Evolutionary conservation across 805 yeast genomes (phyloP).

Genomic region (Peterozyma toletana): DNA sequence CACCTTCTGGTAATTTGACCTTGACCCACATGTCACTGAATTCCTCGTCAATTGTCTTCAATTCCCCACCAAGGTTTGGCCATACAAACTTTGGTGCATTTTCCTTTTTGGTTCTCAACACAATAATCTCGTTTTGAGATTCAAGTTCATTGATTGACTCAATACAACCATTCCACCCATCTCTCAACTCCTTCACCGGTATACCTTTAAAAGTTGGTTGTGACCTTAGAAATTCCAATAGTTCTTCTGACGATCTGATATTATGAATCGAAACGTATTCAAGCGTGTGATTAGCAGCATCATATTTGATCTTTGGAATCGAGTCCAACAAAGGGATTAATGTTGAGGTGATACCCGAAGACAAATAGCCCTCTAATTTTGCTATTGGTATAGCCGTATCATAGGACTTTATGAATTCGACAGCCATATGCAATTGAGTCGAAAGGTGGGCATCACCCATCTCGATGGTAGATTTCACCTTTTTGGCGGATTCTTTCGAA

Average conservation of each 20-base stretch:
- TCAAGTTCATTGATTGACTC: conserved; percentile 77
- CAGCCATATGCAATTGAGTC: conserved; percentile 84
- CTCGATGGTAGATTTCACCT: conserved; percentile 4
- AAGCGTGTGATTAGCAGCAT: conserved; percentile 53
- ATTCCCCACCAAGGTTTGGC: conserved; percentile 69
- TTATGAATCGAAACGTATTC: conserved; percentile 88
- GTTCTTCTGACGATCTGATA: conserved; percentile 72
- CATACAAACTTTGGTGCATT: conserved; percentile 88
- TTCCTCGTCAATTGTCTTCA: conserved; percentile 65
- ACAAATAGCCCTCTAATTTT: conserved; percentile 62
- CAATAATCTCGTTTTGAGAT: conserved; percentile 67
- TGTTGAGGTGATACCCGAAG: conserved; percentile 51
- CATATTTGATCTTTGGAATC: conserved; percentile 70
- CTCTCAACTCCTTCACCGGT: conserved; percentile 67
- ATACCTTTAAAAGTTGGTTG: conserved; percentile 87
- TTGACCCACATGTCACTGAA: conserved; percentile 77
- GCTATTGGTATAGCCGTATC: conserved; percentile 64
- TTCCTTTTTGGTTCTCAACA: conserved; percentile 87
- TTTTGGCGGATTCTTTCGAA: not conserved
- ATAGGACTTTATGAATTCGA: conserved; percentile 72
- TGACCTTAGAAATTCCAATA: conserved; percentile 62
- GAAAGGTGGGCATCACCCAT: conserved; percentile 53
- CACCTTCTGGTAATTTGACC: conserved; percentile 73
- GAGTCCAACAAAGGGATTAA: conserved; percentile 66
- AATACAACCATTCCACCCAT: conserved; percentile 92